phyloP scores from a whole-genome alignment of 1,284 basidiomycete genomes.

The Irpex sp. region DNA sequence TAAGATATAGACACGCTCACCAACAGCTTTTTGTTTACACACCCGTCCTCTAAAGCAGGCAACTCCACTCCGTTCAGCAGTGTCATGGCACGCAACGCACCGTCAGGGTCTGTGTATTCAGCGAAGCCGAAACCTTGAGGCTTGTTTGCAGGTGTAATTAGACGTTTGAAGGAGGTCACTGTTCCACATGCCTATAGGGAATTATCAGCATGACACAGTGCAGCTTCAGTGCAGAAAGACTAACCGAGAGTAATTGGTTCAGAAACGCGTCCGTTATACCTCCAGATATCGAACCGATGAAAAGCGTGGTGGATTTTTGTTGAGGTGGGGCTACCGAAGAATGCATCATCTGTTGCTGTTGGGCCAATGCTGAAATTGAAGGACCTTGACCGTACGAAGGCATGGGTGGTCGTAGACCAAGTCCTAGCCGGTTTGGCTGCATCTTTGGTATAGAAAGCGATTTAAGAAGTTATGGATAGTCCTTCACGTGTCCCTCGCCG shows the following conservation, averaged over 20 bases:
- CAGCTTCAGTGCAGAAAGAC: conserved; percentile 23
- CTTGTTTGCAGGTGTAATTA: conserved; percentile 85
- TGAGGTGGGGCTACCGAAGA: conserved; percentile 55
- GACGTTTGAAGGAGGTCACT: conserved; percentile 82
- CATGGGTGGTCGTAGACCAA: conserved; percentile 78
- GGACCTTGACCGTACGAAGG: conserved; percentile 82
- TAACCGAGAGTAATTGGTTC: conserved; percentile 71
- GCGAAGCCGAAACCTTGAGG: conserved; percentile 96
- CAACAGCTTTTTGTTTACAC: conserved; percentile 80
- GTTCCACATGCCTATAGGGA: conserved; percentile 74
- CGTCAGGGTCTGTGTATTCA: conserved; percentile 85
- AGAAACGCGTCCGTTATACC: conserved; percentile 82
- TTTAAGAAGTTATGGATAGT: neutral
- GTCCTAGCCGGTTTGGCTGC: conserved; percentile 74
- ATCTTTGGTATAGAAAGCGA: conserved; percentile 30
- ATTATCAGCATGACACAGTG: neutral
- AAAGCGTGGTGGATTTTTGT: conserved; percentile 63
- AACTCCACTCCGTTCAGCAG: conserved; percentile 83
- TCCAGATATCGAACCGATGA: conserved; percentile 92
- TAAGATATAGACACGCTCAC: conserved; percentile 31
- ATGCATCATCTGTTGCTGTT: conserved; percentile 65
- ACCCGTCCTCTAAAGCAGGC: conserved; percentile 80
- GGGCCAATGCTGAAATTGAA: conserved; percentile 81
- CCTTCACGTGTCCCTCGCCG: neutral
- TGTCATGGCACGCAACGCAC: conserved; percentile 75